phyloP scores from a whole-genome alignment of 2,329 filamentous ascomycete genomes.

The Triangularia verruculosa region DNA sequence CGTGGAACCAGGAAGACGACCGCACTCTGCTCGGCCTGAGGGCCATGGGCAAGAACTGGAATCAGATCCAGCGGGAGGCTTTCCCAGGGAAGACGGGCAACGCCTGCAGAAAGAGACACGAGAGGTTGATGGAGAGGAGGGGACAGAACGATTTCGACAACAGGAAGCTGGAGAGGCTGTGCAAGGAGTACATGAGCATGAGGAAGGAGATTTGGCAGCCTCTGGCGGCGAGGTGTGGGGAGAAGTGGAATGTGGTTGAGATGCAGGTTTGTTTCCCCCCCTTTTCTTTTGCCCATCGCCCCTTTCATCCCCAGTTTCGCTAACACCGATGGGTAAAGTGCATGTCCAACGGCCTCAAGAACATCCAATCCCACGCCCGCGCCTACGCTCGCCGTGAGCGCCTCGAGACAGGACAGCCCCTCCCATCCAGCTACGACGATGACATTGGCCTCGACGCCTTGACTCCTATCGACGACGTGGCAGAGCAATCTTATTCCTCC shows the following conservation, averaged over 20 bases:
- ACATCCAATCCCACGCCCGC: slow-evolving; percentile 67
- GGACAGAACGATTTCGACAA: slow-evolving; percentile 77
- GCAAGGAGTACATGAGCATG: slow-evolving; percentile 74
- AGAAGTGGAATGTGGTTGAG: slow-evolving; percentile 74
- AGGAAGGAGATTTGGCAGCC: slow-evolving; percentile 79
- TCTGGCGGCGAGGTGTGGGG: slow-evolving; percentile 70
- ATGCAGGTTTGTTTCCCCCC: slow-evolving; percentile 52
- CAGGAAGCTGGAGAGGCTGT: slow-evolving; percentile 69
- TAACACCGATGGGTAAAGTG: slow-evolving; percentile 53
- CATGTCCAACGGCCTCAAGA: slow-evolving; percentile 81
- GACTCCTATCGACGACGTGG: slow-evolving; percentile 58
- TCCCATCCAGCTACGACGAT: slow-evolving; percentile 57
- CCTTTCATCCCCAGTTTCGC: slow-evolving; percentile 14
- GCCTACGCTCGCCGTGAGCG: slow-evolving; percentile 64
- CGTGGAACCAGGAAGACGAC: slow-evolving; percentile 75
- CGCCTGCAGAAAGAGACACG: slow-evolving; percentile 85
- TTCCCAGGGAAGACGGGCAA: slow-evolving; percentile 78
- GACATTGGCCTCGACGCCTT: slow-evolving; percentile 65
- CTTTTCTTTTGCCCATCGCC: too few relatives aligned
- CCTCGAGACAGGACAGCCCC: slow-evolving; percentile 46
- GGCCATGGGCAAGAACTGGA: slow-evolving; percentile 77
- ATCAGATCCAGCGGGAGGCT: slow-evolving; percentile 70
- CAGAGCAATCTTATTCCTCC: slow-evolving; percentile 53
- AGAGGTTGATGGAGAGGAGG: slow-evolving; percentile 74
- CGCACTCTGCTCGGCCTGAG: slow-evolving; percentile 68